Conservation (phyloP, 257 asterid genomes). For the Solanum pinnatisectum region DNA sequence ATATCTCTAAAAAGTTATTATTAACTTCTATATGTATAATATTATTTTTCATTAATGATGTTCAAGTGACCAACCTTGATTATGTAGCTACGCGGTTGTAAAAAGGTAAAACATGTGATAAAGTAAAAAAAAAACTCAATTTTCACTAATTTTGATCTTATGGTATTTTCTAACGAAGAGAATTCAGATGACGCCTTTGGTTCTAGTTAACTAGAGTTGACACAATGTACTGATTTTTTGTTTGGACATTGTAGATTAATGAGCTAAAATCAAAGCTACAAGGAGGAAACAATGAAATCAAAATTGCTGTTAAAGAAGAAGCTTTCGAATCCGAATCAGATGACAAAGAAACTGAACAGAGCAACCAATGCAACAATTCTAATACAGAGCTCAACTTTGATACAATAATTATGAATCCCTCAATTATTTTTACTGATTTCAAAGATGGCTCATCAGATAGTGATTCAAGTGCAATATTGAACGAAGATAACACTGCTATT, state of each 20-base stretch:
- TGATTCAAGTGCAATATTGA: constrained; percentile 75
- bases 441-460: constrained; percentile 69
- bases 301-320: constrained; percentile 39
- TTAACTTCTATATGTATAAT: too few species aligned
- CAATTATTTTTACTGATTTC: constrained; percentile 27
- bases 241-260: constrained; percentile 23
- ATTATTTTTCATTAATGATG: background rate
- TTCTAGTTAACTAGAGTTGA: background rate
- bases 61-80: too few species aligned
- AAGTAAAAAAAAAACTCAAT: background rate
- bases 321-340: constrained; percentile 32
- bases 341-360: constrained; percentile 10
- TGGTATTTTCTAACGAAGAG: too few species aligned
- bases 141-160: background rate
- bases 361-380: constrained; percentile 2
- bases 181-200: background rate
- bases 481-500: constrained; percentile 43
- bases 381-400: constrained; percentile 29
- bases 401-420: constrained; percentile 1
- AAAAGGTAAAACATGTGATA: background rate
- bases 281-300: constrained; percentile 22
- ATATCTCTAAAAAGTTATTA: too few species aligned
- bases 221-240: background rate
- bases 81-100: background rate
- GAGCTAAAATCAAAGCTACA: constrained; percentile 51